Base-by-base conservation (phyloP, 139 green algal species). In the Picochlorum sp. region DNA sequence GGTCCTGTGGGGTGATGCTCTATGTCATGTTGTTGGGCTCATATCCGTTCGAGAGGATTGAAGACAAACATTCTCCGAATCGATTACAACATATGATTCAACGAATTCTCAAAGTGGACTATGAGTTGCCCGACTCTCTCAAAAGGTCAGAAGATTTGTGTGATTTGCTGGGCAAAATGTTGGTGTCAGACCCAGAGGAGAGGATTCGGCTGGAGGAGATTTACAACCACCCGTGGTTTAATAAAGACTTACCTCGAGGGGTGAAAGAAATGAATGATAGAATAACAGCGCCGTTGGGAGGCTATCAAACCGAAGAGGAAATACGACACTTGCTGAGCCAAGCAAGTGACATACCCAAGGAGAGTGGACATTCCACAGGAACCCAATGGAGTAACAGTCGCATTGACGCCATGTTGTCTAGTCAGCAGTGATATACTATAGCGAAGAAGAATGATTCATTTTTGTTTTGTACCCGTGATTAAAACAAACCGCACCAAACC, bases 1-100 rank as follows among this genome's bases (percentile, higher is more conserved):
- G 94, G 94, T 95, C 82, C 2, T 95, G 88, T 73, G 94, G 94
- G 2, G 94, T 99, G 16, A 97, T 96, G 79, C 80, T 99, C 65
- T 99, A 95, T 71, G 92, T 98, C 16, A 98, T 99, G 94, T 69
- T 94, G 47, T 66, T 82, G n/a, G 80, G 76, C 4, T 83, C 85
- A 2, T 99, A 99, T 69, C 94, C 94, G 7, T 99, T 99, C 73
- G 92, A 97, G 82, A 78, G 88, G 57, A 85, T 89, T 4, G 87
- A 94, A 66, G 89, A 96, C 26, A 74, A 84, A 50, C 74, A 84
- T 56, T 86, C 92, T 72, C 78, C 77, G 32, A 74, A 84, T 58
- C 89, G 89, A 66, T 82, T 92, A 70, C 86, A 80, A 58, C 64
- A 61, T 54, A 80, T 82, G 72, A 68, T 80, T 65, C 78, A 90